Percentiles rank a stretch among this genome's conserved stretches.
Conservation (phyloP, 768 basidiomycete species). For the Sarcodon aspratus region DNA sequence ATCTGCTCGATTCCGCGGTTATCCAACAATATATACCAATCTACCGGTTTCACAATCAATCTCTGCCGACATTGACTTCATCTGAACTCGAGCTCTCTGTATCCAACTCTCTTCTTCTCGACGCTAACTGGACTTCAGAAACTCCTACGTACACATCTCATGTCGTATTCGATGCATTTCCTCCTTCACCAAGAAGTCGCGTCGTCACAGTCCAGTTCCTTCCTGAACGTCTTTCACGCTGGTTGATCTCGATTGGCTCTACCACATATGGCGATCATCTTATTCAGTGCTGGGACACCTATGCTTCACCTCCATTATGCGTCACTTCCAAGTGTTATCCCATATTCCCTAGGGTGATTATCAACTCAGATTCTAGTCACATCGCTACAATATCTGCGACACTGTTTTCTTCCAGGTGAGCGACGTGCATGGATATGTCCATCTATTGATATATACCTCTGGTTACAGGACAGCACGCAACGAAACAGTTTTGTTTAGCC, state of each 20-base stretch:
- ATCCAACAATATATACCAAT: constrained; percentile 33
- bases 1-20: constrained; percentile 30
- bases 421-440: too few relatives aligned
- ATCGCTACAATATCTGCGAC: constrained; percentile 28
- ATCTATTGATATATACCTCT: too few relatives aligned
- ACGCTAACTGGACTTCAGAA: constrained; percentile 36
- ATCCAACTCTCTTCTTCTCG: constrained; percentile 28
- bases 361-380: constrained; percentile 29
- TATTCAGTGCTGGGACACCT: constrained; percentile 51
- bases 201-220: constrained; percentile 37
- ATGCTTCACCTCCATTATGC: constrained; percentile 20
- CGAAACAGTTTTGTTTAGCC: too few relatives aligned
- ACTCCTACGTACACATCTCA: constrained; percentile 21
- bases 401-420: too few relatives aligned
- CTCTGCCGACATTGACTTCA: constrained; percentile 25
- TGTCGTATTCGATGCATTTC: constrained; percentile 14
- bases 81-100: constrained; percentile 33
- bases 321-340: constrained; percentile 28
- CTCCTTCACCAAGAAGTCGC: constrained; percentile 9
- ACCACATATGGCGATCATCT: constrained; percentile 17
- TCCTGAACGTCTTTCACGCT: constrained; percentile 27
- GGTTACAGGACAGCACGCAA: too few relatives aligned
- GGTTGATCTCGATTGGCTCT: constrained; percentile 31
- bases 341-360: constrained; percentile 29
- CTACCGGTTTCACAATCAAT: constrained; percentile 23